Base-by-base conservation (phyloP, 1,284 basidiomycete species). In the Wolfiporia cocos region DNA sequence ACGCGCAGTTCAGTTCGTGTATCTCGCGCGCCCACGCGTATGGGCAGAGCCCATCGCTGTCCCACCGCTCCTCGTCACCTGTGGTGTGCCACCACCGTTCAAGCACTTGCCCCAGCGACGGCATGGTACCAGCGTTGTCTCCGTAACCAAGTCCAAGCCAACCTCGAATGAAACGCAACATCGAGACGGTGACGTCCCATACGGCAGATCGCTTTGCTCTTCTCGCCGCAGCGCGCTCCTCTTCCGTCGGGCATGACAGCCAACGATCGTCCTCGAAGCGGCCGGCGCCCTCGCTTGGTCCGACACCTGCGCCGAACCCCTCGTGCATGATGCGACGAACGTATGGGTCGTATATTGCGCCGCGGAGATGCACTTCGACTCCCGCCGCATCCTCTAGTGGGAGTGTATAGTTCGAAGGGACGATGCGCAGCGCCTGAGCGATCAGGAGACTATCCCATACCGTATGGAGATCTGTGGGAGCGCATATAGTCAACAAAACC, bases 401-500 rank as follows among this genome's bases (percentile, higher is more conserved):
- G 0, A 55, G 62, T 2, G 83, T 80, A 59, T 96, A 94, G 63
- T 93, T 93, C 29, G 55, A 48, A 0, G 83, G 74, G 0, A 89
- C 71, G 20, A 76, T 75, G 29, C 89, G 81, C 43, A 96, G 74
- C 22, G 82, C 78, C 63, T 91, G 84, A 4, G 88, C 80, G 51
- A 96, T 82, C 41, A 96, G 74, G 20, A 81, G 71, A 11, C 70
- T 71, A 55, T 95, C 92, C 92, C 92, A 95, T 0, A 92, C 71
- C 1, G 81, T 83, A 59, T 95, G 92, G 3, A 95, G 69, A 54
- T 86, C 86, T 90, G 49, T 23, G 35, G 20, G 24, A 30, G 34
- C n/a, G 36, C 33, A 21, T 23, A 23, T 12, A 18, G 21, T 20
- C 33, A 26, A 23, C 15, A 22, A 7, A 26, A 37, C 15, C n/a